These are phyloP conservation scores for Mortierella sp. DNA, from an alignment of 371 early-diverging fungal genomes.

Conservation along the genomic window DNA sequence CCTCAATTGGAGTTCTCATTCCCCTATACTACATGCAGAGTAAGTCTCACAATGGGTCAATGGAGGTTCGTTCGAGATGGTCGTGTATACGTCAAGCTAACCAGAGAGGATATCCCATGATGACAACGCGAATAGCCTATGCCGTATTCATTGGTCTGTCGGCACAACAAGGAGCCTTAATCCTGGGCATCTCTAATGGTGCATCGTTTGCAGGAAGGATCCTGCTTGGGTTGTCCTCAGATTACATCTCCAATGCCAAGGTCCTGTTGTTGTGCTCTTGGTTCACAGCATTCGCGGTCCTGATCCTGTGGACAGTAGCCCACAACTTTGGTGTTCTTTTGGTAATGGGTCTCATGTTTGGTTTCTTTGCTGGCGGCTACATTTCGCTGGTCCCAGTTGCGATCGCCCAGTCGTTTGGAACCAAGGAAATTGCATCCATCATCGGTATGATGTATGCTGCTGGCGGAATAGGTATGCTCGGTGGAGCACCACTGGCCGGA, in stretches of 20 bases:
- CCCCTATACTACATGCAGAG: constrained; percentile 51
- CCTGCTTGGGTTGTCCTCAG: constrained; percentile 28
- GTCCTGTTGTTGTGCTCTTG: constrained; percentile 41
- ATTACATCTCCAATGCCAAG: constrained; percentile 34
- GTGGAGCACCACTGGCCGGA: constrained; percentile 45
- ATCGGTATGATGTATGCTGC: constrained; percentile 45
- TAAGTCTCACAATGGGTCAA: constrained; percentile 7
- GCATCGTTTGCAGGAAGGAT: constrained; percentile 45
- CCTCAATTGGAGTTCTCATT: constrained; percentile 37
- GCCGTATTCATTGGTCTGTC: constrained; percentile 44
- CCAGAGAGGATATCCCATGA: neutral
- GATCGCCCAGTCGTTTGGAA: constrained; percentile 43
- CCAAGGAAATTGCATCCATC: constrained; percentile 40
- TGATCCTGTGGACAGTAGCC: constrained; percentile 43
- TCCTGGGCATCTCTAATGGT: constrained; percentile 43
- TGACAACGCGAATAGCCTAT: constrained; percentile 20
- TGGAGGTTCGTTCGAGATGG: neutral
- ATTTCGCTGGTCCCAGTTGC: constrained; percentile 44
- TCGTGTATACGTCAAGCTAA: neutral
- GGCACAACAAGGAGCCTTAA: constrained; percentile 30
- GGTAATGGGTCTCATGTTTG: constrained; percentile 29
- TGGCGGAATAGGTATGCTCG: constrained; percentile 43
- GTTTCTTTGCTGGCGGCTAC: constrained; percentile 42
- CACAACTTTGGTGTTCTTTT: constrained; percentile 21
- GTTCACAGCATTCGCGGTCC: constrained; percentile 36